These are phyloP conservation scores for Capsicum baccatum DNA, from an alignment of 257 asterid species.

Conservation along the genomic window DNA sequence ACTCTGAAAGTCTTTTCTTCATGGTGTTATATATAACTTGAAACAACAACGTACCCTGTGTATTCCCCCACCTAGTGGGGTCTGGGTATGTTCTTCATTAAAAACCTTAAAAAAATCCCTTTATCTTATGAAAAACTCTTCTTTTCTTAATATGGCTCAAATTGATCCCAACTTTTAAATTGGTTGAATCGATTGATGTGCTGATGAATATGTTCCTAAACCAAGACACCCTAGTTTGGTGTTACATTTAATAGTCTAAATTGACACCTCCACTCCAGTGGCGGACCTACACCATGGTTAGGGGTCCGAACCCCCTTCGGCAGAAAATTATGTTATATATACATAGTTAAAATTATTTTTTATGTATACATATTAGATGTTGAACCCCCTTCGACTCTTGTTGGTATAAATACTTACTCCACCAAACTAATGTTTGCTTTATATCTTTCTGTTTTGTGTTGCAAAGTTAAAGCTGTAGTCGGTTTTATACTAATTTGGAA, in stretches of 20 bases:
- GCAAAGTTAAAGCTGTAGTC: conserved; percentile 10
- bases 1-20: not conserved
- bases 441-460: not conserved
- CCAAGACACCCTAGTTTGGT: not conserved
- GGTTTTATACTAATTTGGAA: conserved; percentile 9
- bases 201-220: not conserved
- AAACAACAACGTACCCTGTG: no score
- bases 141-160: not conserved
- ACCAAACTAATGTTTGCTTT: not conserved
- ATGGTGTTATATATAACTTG: conserved; percentile 8
- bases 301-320: no score
- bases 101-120: no score
- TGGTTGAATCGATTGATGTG: not conserved
- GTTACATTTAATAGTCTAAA: not conserved
- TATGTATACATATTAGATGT: no score
- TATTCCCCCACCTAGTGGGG: no score
- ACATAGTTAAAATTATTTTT: no score
- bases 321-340: no score
- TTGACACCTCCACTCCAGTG: not conserved
- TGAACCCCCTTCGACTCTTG: not conserved
- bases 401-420: not conserved
- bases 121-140: not conserved
- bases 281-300: no score
- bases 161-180: not conserved
- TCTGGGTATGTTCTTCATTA: no score